phyloP scores from a whole-genome alignment of 306 rosid species.

The Quillaja saponaria region DNA sequence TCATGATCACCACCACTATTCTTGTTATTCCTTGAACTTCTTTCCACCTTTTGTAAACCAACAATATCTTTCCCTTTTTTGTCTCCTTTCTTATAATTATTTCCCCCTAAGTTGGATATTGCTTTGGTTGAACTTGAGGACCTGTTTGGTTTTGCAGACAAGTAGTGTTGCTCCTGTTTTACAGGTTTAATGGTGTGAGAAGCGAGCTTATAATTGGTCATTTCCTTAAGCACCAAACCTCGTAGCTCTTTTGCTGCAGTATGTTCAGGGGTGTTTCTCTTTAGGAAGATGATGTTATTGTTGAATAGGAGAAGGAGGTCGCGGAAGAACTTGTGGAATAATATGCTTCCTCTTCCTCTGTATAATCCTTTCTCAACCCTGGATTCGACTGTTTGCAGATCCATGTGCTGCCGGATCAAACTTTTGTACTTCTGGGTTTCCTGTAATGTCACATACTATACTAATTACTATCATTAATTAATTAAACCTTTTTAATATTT shows the following conservation, averaged over 20 bases:
- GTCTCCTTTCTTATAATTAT: conserved; percentile 30
- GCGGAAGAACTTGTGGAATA: conserved; percentile 37
- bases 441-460: conserved; percentile 35
- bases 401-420: conserved; percentile 50
- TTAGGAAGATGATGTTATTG: conserved; percentile 49
- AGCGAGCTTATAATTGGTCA: conserved; percentile 33
- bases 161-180: conserved; percentile 25
- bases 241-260: conserved; percentile 45
- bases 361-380: conserved; percentile 37
- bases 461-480: too few species aligned
- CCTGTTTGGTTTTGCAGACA: conserved; percentile 16
- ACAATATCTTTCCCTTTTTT: conserved; percentile 30
- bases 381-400: conserved; percentile 41
- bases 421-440: conserved; percentile 48
- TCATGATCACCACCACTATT: conserved; percentile 31
- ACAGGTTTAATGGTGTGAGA: not conserved
- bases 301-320: conserved; percentile 53
- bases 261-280: conserved; percentile 32
- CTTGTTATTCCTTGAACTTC: conserved; percentile 16
- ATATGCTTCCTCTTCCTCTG: conserved; percentile 21
- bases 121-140: too few species aligned
- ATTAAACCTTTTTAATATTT: too few species aligned
- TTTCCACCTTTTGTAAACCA: not conserved
- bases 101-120: conserved; percentile 11
- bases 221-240: conserved; percentile 39